Evolutionary conservation across 768 basidiomycete genomes (phyloP).

Genomic region (Macrolepiota dolichaula): DNA sequence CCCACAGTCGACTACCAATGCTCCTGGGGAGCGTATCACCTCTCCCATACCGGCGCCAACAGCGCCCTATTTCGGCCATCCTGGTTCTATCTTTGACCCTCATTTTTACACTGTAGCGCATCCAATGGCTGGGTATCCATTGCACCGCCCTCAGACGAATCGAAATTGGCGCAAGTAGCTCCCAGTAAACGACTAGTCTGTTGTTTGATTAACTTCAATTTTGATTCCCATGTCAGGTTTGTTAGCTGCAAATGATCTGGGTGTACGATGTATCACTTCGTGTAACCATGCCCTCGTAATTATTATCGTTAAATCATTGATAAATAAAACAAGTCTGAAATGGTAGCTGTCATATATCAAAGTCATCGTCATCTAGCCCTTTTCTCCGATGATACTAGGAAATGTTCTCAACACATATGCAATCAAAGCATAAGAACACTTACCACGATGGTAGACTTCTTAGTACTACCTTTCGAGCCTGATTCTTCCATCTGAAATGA

Average conservation of each 20-base stretch:
- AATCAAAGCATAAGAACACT: constrained; percentile 12
- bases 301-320: neutral
- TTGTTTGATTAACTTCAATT: neutral
- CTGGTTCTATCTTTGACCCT: neutral
- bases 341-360: constrained; percentile 40
- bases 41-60: neutral
- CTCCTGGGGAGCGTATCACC: neutral
- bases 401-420: neutral
- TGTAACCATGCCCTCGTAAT: neutral
- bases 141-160: constrained; percentile 1
- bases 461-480: constrained; percentile 55
- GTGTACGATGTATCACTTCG: neutral
- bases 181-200: neutral
- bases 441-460: constrained; percentile 61
- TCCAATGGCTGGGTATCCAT: constrained; percentile 5
- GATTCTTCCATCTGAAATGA: constrained; percentile 19
- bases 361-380: constrained; percentile 66
- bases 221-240: neutral
- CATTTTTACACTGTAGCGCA: constrained; percentile 4
- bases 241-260: neutral
- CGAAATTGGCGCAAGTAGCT: constrained; percentile 7
- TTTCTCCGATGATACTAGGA: constrained; percentile 61
- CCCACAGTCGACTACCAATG: neutral
- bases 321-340: neutral
- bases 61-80: constrained; percentile 2